Conservation (phyloP, 2,329 filamentous ascomycete genomes). For the Akanthomyces muscarius region DNA sequence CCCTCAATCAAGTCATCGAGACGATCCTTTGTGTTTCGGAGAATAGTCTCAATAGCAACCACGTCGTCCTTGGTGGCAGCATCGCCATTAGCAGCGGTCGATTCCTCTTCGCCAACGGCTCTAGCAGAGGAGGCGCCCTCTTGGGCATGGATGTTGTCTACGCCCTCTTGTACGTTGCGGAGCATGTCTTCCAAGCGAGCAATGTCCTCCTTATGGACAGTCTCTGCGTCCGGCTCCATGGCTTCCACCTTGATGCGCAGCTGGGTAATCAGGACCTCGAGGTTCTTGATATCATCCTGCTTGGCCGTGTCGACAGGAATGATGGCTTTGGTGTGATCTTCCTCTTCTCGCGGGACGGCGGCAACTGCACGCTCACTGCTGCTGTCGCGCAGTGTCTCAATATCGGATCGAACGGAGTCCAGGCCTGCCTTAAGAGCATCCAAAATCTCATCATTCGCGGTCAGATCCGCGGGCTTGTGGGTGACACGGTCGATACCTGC, state of each 20-base stretch:
- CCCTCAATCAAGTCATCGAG: slow-evolving; percentile 76
- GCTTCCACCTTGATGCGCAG: slow-evolving; percentile 77
- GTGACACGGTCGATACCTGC: slow-evolving; percentile 71
- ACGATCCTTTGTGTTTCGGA: slow-evolving; percentile 83
- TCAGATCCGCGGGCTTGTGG: slow-evolving; percentile 77
- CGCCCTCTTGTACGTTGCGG: slow-evolving; percentile 46
- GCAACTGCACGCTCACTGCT: slow-evolving; percentile 48
- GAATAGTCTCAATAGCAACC: slow-evolving; percentile 82
- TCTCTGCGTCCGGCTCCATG: slow-evolving; percentile 31
- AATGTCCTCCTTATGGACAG: slow-evolving; percentile 51
- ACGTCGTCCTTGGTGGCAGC: slow-evolving; percentile 68
- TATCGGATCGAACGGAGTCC: slow-evolving; percentile 67
- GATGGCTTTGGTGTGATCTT: slow-evolving; percentile 25
- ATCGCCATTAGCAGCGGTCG: slow-evolving; percentile 27
- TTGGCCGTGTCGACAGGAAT: slow-evolving; percentile 50
- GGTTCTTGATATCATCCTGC: slow-evolving; percentile 74
- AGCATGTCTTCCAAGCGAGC: slow-evolving; percentile 50
- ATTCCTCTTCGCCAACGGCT: slow-evolving; percentile 19
- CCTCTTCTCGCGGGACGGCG: slow-evolving; percentile 22
- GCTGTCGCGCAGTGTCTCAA: slow-evolving; percentile 65
- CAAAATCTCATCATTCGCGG: slow-evolving; percentile 82
- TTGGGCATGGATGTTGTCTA: slow-evolving; percentile 40
- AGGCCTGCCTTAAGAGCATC: slow-evolving; percentile 83
- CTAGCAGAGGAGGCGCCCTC: slow-evolving; percentile 23
- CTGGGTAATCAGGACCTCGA: slow-evolving; percentile 79